Evolutionary conservation across 2,329 filamentous ascomycete genomes (phyloP).

Genomic region (Pseudocercospora fijiensis): DNA sequence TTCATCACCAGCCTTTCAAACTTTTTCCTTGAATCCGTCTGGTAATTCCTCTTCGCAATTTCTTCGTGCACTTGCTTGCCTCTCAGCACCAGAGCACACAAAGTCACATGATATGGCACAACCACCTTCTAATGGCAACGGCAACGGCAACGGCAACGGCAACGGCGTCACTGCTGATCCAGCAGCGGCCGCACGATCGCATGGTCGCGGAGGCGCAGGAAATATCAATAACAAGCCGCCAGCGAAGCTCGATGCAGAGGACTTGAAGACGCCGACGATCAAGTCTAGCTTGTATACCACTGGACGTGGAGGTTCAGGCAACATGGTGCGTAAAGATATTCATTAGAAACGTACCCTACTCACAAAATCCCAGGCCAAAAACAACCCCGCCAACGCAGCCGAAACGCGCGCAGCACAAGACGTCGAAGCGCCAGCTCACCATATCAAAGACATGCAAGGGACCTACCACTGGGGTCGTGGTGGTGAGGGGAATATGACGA

Average conservation of each 20-base stretch:
- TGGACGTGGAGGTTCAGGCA: conserved; percentile 81
- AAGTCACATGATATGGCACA: neutral
- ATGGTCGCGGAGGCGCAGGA: conserved; percentile 73
- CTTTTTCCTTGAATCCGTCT: neutral
- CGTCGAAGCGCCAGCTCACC: conserved; percentile 58
- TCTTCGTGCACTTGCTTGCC: neutral
- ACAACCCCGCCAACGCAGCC: conserved; percentile 59
- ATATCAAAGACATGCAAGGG: conserved; percentile 57
- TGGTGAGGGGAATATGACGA: conserved; percentile 67
- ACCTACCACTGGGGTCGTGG: conserved; percentile 70
- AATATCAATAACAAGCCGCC: conserved; percentile 48
- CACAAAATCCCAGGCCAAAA: conserved; percentile 53
- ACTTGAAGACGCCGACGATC: conserved; percentile 78
- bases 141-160: neutral
- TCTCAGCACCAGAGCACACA: neutral
- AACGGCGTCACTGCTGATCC: neutral
- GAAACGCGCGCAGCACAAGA: conserved; percentile 79
- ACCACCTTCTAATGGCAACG: conserved; percentile 5
- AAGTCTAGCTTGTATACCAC: conserved; percentile 85
- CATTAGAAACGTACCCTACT: neutral
- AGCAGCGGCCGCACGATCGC: conserved; percentile 31
- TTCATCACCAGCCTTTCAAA: neutral
- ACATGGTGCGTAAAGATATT: conserved; percentile 57
- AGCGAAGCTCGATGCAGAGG: conserved; percentile 47
- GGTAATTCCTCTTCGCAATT: neutral